Conservation (phyloP, 176 grass and related monocot genomes). For the Aegilops speltoides region DNA sequence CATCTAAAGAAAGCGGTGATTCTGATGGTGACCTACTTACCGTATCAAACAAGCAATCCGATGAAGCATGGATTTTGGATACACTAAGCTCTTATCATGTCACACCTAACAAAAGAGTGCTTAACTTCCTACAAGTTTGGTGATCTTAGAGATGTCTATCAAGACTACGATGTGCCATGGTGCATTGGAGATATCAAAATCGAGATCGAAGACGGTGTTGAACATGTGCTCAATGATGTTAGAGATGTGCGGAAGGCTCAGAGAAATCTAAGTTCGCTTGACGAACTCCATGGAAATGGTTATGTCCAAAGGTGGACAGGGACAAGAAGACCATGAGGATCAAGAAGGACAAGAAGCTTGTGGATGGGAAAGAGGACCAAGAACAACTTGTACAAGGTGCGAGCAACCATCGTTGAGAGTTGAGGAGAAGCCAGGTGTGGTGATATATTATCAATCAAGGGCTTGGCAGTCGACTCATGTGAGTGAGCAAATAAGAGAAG, state of each 20-base stretch:
- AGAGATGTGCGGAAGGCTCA: not conserved
- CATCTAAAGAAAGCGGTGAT: not conserved
- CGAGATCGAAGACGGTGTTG: not conserved
- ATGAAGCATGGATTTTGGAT: not conserved
- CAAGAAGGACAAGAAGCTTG: not conserved
- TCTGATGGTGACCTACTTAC: not conserved
- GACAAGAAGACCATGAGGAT: not conserved
- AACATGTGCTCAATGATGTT: not conserved
- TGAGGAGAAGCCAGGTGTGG: too few relatives aligned
- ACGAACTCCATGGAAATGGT: not conserved
- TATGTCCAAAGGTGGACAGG: not conserved
- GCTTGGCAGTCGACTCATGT: too few relatives aligned
- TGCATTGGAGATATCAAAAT: not conserved
- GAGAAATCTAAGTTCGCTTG: not conserved
- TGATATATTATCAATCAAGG: too few relatives aligned
- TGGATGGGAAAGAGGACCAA: not conserved
- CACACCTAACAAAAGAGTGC: not conserved
- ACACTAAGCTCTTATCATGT: not conserved
- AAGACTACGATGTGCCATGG: not conserved
- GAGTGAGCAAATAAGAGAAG: too few relatives aligned
- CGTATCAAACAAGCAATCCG: not conserved
- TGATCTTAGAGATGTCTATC: not conserved
- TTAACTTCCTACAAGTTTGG: not conserved
- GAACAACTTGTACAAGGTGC: not conserved
- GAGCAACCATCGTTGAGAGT: not conserved